A percentile compares a stretch with the other conserved stretches of the same genome.
These are phyloP conservation scores for Brettanomyces anomalus DNA, from an alignment of 805 yeast genomes.

Conservation along the genomic window DNA sequence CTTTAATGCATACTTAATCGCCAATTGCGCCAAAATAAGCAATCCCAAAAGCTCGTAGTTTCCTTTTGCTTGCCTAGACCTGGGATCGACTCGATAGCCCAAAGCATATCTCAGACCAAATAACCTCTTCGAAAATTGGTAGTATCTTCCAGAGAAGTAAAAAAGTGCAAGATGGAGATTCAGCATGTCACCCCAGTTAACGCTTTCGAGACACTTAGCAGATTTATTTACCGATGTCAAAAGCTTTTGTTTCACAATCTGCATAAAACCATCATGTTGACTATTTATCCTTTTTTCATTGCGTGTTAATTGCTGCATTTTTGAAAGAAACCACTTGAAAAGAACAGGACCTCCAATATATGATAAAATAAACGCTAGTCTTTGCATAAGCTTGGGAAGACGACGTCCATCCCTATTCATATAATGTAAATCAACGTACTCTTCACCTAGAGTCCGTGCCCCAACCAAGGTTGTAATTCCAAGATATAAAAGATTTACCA, in stretches of 20 bases:
- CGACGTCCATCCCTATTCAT: constrained; percentile 44
- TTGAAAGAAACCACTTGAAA: not conserved
- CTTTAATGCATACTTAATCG: constrained; percentile 33
- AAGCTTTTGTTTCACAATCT: constrained; percentile 4
- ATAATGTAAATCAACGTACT: constrained; percentile 75
- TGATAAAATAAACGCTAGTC: constrained; percentile 50
- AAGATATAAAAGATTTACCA: constrained; percentile 57
- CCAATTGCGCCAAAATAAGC: constrained; percentile 44
- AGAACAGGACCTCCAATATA: constrained; percentile 30
- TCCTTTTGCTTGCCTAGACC: constrained; percentile 33
- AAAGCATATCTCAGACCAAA: constrained; percentile 75
- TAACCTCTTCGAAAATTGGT: constrained; percentile 65
- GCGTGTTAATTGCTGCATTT: not conserved
- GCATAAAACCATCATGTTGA: not conserved
- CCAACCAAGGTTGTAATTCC: constrained; percentile 67
- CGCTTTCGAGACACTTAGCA: constrained; percentile 26
- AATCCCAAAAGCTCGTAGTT: constrained; percentile 73
- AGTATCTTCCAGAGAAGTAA: constrained; percentile 76
- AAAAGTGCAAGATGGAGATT: constrained; percentile 74
- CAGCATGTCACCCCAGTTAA: constrained; percentile 41
- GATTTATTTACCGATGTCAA: constrained; percentile 6
- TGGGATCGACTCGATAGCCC: constrained; percentile 48
- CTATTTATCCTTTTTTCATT: not conserved
- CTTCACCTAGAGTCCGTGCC: constrained; percentile 85
- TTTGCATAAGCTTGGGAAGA: constrained; percentile 35